Evolutionary conservation across 345 rosid species (phyloP), one percentile per base, ranked within the genome.

Genomic region (Eucalyptus albens): DNA sequence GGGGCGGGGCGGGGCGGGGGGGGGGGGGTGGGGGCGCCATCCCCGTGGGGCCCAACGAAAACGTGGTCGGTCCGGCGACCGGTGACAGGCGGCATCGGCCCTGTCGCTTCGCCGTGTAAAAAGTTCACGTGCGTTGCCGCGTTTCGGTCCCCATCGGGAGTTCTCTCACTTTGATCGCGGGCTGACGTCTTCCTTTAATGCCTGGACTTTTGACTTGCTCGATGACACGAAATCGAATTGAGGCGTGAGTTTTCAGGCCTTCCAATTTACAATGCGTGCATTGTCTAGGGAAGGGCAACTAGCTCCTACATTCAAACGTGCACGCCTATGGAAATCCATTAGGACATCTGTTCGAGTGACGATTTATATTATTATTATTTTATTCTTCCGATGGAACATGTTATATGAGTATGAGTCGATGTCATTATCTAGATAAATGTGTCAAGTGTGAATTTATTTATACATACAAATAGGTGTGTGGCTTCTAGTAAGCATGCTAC

Each of bases 391-490:
- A 53, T 8, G 5, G 5, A 21, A 56, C 6, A 56, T 4, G 29
- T 24, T 14, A 1, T 56, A 24, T 2, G 62, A n/a, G n/a, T n/a
- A n/a, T n/a, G n/a, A n/a, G n/a, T n/a, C n/a, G n/a, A n/a, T n/a
- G n/a, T 4, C 0, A 56, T 3, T 24, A 24, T 24, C 0, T 24
- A 56, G 29, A 56, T 24, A 56, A 9, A 56, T 24, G 3, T 56
- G 3, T 24, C 13, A 10, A 26, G 6, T 9, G 13, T 56, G 13
- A 56, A 56, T 56, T 24, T 24, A 24, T 56, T 29, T 56, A 56
- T 56, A 22, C 11, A 56, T 56, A 56, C 29, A 10, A 1, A 56
- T 56, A 10, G 29, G 24, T 56, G 13, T 1, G 6, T 2, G 3
- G 29, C 11, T n/a, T 65, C 6, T 65, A 65, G 5, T 65, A 65